Conservation (phyloP, 345 rosid species). For the Boechera divaricarpa region DNA sequence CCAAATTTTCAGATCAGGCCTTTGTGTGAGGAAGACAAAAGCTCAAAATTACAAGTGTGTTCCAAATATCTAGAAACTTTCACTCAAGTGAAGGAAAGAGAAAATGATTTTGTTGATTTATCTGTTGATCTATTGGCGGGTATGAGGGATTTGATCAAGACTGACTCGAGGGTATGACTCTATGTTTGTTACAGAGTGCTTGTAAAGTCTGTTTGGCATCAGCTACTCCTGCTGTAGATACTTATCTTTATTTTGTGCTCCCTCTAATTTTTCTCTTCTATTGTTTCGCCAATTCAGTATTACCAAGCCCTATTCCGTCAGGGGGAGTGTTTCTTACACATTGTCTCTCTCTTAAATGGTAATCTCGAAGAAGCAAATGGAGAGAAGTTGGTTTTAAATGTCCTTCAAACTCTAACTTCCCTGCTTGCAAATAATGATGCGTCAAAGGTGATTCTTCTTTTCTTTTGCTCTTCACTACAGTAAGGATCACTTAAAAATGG, state of each 20-base stretch:
- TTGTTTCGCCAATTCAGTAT: constrained; percentile 60
- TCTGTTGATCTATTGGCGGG: constrained; percentile 81
- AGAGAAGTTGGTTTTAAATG: constrained; percentile 87
- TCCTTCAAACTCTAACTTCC: constrained; percentile 79
- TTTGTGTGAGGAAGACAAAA: constrained; percentile 63
- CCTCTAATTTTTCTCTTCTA: constrained; percentile 37
- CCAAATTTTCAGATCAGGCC: constrained; percentile 59
- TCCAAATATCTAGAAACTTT: constrained; percentile 90
- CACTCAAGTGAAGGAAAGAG: constrained; percentile 85
- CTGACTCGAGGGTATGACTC: constrained; percentile 62
- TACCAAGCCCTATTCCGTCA: constrained; percentile 87
- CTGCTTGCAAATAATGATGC: constrained; percentile 81
- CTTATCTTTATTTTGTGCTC: constrained; percentile 22
- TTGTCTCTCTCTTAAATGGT: constrained; percentile 90
- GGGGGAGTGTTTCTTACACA: constrained; percentile 93
- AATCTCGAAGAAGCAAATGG: constrained; percentile 76
- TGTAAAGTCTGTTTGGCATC: constrained; percentile 19
- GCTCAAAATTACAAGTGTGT: constrained; percentile 72
- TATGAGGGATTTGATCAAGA: constrained; percentile 78
- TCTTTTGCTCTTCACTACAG: constrained; percentile 24
- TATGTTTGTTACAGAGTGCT: constrained; percentile 6
- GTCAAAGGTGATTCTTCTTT: constrained; percentile 70
- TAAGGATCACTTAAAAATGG: constrained; percentile 3
- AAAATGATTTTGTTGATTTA: constrained; percentile 60
- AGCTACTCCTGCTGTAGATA: constrained; percentile 22